Evolutionary conservation across 768 basidiomycete species (phyloP).

Genomic region (Hemileccinum rubropunctum): DNA sequence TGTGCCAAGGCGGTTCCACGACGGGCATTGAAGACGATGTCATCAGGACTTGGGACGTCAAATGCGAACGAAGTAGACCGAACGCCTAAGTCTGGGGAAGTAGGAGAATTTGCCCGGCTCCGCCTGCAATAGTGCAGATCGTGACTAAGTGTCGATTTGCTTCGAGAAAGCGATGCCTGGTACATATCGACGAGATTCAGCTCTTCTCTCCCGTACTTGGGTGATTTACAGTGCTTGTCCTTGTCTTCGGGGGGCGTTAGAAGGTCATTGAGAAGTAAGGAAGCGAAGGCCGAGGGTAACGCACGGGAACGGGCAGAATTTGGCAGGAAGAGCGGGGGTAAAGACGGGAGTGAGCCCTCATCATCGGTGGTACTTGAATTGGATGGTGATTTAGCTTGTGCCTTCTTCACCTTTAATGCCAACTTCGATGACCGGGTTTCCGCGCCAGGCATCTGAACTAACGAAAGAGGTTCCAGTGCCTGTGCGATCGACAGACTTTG

Average conservation of each 20-base stretch:
- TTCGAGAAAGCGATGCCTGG: conserved; percentile 28
- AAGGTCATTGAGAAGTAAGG: conserved; percentile 60
- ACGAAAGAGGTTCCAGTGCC: conserved; percentile 18
- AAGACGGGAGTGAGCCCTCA: conserved; percentile 33
- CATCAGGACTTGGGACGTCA: conserved; percentile 89
- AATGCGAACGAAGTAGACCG: conserved; percentile 56
- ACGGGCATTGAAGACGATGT: conserved; percentile 78
- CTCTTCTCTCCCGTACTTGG: conserved; percentile 33
- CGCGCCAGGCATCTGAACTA: conserved; percentile 31
- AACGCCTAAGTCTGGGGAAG: conserved; percentile 36
- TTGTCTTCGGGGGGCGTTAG: conserved; percentile 38
- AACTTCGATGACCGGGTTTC: conserved; percentile 65
- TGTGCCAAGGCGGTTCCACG: conserved; percentile 64
- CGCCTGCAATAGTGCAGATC: conserved; percentile 11
- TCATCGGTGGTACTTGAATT: conserved; percentile 38
- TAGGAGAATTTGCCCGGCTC: conserved; percentile 5
- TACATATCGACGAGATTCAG: conserved; percentile 28
- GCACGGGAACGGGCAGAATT: conserved; percentile 58
- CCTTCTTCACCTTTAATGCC: conserved; percentile 68
- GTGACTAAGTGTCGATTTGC: conserved; percentile 25
- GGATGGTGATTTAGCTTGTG: conserved; percentile 42
- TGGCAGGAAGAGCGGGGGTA: conserved; percentile 58
- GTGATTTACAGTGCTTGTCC: conserved; percentile 29
- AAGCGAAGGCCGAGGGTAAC: conserved; percentile 75
- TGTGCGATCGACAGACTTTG: conserved; percentile 49